Evolutionary conservation across 2,329 filamentous ascomycete species (phyloP), one percentile per base, ranked within the genome.

Genomic region (Sporothrix euskadiensis): DNA sequence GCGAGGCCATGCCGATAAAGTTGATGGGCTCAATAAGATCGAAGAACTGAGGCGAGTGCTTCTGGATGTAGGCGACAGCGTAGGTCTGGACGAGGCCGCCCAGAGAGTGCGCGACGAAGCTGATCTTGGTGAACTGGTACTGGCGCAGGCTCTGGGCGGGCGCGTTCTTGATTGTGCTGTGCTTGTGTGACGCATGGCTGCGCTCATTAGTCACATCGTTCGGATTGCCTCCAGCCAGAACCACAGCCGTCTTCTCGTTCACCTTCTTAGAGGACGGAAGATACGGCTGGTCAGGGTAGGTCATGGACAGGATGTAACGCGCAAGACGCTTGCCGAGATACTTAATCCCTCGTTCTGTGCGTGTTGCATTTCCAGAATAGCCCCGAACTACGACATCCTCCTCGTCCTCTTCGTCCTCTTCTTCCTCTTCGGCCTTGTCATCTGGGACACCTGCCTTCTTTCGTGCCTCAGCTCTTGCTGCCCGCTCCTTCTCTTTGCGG

Each of bases 271-370:
- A 82, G 32, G 85, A 83, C 0, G 95, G 94, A 1, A 94, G 85
- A 78, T 91, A 97, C 4, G 95, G 94, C 78, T 98, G 94, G 79
- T 98, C 94, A 0, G 96, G 96, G 80, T 97, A 97, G 41, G 95
- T 97, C 83, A 97, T 90, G 71, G 91, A 88, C 59, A 99, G 85
- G 41, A 98, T 89, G 80, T 95, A 97, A 83, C 94, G 94, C 26
- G 96, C 96, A 35, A 99, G 88, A 69, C 96, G 89, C 81, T 98
- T 98, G 26, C 96, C 96, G 5, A 99, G 88, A 81, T 97, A 99
- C 81, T 98, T 97, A 79, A 99, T 98, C 19, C 96, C 96, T 76
- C 91, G 90, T 82, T 99, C 96, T 1, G 96, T 99, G 73, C 92
- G 91, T 47, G 93, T 94, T 8, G 93, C 93, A 81, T 98, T 98